These are phyloP conservation scores for Zea luxurians DNA, from an alignment of 176 grass and related monocot genomes.

Conservation along the genomic window DNA sequence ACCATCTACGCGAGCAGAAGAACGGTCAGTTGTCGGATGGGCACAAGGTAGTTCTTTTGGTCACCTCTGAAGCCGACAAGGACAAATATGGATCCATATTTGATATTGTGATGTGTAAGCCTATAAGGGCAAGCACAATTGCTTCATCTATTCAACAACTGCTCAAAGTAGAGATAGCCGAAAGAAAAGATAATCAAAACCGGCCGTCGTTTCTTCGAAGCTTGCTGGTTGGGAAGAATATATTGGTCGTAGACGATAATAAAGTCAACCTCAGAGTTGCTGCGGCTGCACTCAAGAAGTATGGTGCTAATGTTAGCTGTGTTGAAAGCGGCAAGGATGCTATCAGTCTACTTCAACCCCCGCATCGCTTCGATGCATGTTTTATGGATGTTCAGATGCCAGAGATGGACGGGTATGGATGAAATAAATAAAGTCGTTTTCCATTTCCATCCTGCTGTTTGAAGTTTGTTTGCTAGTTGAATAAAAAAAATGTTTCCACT, in stretches of 20 bases:
- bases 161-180: slow-evolving; percentile 49
- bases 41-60: slow-evolving; percentile 69
- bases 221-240: slow-evolving; percentile 82
- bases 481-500: background rate
- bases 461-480: background rate
- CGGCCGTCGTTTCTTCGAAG: slow-evolving; percentile 52
- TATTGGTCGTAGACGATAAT: slow-evolving; percentile 97
- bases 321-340: slow-evolving; percentile 91
- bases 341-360: slow-evolving; percentile 57
- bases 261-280: slow-evolving; percentile 92
- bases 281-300: slow-evolving; percentile 69
- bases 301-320: slow-evolving; percentile 80
- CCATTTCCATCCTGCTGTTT: background rate
- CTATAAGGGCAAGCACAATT: slow-evolving; percentile 85
- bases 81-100: slow-evolving; percentile 50
- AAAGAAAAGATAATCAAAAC: slow-evolving; percentile 57
- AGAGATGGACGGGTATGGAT: slow-evolving; percentile 97
- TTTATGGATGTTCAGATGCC: slow-evolving; percentile 99
- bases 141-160: slow-evolving; percentile 78
- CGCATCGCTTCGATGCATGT: slow-evolving; percentile 81
- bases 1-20: slow-evolving; percentile 45
- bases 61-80: slow-evolving; percentile 71
- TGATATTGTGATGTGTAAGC: slow-evolving; percentile 76
- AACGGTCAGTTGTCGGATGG: slow-evolving; percentile 42
- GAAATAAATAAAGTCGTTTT: background rate